These are phyloP conservation scores for Marchantia polymorpha DNA, from an alignment of 225 moss, liverwort and hornwort genomes.

Conservation along the genomic window DNA sequence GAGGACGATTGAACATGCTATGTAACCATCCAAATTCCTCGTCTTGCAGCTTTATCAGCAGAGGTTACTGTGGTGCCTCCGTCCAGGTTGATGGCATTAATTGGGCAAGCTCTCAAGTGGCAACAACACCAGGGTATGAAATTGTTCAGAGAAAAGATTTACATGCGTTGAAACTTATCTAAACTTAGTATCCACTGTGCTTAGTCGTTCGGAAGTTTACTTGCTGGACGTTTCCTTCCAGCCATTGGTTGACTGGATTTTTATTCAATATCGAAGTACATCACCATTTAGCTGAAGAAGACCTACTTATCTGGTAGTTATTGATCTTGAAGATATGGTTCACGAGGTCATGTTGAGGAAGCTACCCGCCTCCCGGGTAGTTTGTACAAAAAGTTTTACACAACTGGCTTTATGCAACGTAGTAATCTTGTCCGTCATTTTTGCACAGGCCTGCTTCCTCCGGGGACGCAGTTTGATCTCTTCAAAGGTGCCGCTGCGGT, in stretches of 20 bases:
- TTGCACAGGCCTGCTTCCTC: conserved; percentile 80
- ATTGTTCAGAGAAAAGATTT: neutral
- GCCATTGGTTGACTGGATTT: too few relatives aligned
- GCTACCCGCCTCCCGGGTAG: too few relatives aligned
- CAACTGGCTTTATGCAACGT: too few relatives aligned
- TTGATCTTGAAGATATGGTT: too few relatives aligned
- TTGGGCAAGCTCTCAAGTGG: conserved; percentile 98
- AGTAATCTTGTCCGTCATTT: neutral
- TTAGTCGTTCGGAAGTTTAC: neutral
- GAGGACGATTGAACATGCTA: too few relatives aligned
- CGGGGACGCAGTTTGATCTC: conserved; percentile 94
- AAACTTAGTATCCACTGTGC: neutral
- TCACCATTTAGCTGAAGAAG: too few relatives aligned
- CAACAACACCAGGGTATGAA: conserved; percentile 91
- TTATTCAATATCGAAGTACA: too few relatives aligned
- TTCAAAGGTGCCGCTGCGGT: conserved; percentile 98
- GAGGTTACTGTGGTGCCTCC: conserved; percentile 99
- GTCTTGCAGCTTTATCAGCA: conserved; percentile 66
- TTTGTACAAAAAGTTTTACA: too few relatives aligned
- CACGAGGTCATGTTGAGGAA: too few relatives aligned
- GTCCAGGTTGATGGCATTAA: conserved; percentile 95
- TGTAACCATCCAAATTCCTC: too few relatives aligned
- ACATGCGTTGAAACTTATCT: neutral
- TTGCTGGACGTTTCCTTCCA: too few relatives aligned
- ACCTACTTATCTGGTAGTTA: too few relatives aligned